phyloP scores from a whole-genome alignment of 2,329 filamentous ascomycete species.

The Neoarthrinium moseri region DNA sequence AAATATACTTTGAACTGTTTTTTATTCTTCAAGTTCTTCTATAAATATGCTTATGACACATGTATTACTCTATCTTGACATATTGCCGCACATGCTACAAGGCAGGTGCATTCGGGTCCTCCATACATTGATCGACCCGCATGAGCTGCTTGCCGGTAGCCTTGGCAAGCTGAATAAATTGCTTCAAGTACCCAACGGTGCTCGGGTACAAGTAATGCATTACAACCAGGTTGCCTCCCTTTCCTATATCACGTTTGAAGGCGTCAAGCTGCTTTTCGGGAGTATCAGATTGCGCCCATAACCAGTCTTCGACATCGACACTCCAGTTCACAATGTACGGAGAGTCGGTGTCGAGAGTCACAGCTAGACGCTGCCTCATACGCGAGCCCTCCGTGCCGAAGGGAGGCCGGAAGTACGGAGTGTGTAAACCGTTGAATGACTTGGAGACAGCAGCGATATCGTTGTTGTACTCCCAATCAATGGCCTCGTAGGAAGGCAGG shows the following conservation, averaged over 20 bases:
- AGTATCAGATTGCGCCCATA: conserved; percentile 61
- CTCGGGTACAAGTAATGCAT: conserved; percentile 67
- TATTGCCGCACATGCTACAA: neutral
- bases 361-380: conserved; percentile 61
- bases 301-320: conserved; percentile 70
- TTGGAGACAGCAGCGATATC: conserved; percentile 48
- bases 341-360: conserved; percentile 45
- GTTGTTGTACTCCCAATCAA: conserved; percentile 62
- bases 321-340: conserved; percentile 66
- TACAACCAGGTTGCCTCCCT: conserved; percentile 63
- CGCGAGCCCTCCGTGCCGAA: conserved; percentile 68
- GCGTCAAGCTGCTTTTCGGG: conserved; percentile 67
- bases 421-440: conserved; percentile 32
- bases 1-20: too few relatives aligned
- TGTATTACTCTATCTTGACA: too few relatives aligned
- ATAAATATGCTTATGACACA: too few relatives aligned
- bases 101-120: conserved; percentile 29
- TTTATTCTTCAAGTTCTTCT: too few relatives aligned
- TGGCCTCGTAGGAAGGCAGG: conserved; percentile 47
- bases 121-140: conserved; percentile 66
- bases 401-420: conserved; percentile 65
- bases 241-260: conserved; percentile 61
- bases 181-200: conserved; percentile 61
- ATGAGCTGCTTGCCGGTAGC: conserved; percentile 62
- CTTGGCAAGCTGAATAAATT: conserved; percentile 66